Evolutionary conservation across 2,329 filamentous ascomycete species (phyloP).

Genomic region (Aspergillus neoniger): DNA sequence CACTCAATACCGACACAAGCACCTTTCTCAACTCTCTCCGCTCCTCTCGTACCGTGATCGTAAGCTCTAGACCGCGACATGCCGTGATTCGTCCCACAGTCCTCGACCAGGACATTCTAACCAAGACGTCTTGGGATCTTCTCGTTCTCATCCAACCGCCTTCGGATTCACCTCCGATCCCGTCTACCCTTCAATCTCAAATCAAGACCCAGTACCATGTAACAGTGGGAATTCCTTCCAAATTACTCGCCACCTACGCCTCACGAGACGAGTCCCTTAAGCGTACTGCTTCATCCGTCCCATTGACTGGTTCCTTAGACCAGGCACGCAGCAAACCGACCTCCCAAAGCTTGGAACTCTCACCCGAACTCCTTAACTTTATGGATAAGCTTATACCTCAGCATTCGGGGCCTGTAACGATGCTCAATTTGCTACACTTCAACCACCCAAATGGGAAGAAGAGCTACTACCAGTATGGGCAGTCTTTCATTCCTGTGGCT

Average conservation of each 20-base stretch:
- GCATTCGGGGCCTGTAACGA: slow-evolving; percentile 55
- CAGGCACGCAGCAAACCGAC: slow-evolving; percentile 26
- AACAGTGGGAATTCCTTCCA: slow-evolving; percentile 39
- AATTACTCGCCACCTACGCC: slow-evolving; percentile 33
- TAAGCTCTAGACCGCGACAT: slow-evolving; percentile 39
- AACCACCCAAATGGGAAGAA: slow-evolving; percentile 51
- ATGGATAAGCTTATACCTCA: slow-evolving; percentile 39
- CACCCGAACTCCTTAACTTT: slow-evolving; percentile 54
- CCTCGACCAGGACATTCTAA: slow-evolving; percentile 33
- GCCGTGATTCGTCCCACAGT: slow-evolving; percentile 38
- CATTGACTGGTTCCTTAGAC: slow-evolving; percentile 33
- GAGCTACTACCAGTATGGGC: slow-evolving; percentile 60
- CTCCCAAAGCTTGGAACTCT: slow-evolving; percentile 58
- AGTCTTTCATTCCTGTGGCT: slow-evolving; percentile 49
- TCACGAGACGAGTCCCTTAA: slow-evolving; percentile 28
- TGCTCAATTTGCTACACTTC: slow-evolving; percentile 66
- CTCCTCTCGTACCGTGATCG: slow-evolving; percentile 30
- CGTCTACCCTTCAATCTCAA: slow-evolving; percentile 18
- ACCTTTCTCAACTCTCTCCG: slow-evolving; percentile 32
- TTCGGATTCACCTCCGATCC: slow-evolving; percentile 21
- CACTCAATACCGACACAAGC: slow-evolving; percentile 26
- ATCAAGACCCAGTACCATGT: slow-evolving; percentile 36
- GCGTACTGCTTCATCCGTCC: slow-evolving; percentile 15
- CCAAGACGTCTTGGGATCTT: slow-evolving; percentile 37
- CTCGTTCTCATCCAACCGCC: slow-evolving; percentile 34